Evolutionary conservation across 306 rosid genomes (phyloP).

Genomic region (Dryas octopetala): DNA sequence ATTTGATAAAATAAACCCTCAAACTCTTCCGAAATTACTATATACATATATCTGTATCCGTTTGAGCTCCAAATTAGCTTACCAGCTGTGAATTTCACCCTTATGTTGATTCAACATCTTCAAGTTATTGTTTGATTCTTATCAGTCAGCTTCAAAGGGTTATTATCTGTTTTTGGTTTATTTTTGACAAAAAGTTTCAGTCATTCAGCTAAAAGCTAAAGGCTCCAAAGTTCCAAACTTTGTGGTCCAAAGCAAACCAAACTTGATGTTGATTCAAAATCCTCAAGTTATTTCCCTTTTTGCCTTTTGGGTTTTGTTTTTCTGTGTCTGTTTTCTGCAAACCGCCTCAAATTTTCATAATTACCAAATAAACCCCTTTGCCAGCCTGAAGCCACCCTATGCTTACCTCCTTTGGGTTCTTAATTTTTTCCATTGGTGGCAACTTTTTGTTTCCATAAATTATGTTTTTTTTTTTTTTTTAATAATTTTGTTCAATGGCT

Average conservation of each 20-base stretch:
- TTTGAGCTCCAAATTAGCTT: background rate
- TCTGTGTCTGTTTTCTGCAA: background rate
- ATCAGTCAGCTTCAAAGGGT: background rate
- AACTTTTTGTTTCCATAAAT: background rate
- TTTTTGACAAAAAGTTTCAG: background rate
- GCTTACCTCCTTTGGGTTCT: background rate
- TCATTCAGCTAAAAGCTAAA: background rate
- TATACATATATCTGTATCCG: too few species aligned
- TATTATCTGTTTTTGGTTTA: background rate
- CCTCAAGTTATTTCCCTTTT: background rate
- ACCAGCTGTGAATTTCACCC: background rate
- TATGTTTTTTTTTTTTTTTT: background rate
- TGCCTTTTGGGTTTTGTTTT: background rate
- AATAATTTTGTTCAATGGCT: background rate
- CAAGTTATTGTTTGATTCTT: background rate
- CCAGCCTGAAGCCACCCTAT: slow-evolving; percentile 1
- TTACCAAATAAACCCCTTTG: background rate
- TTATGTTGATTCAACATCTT: background rate
- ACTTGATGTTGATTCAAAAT: background rate
- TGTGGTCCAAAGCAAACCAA: slow-evolving; percentile 5
- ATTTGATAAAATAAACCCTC: background rate
- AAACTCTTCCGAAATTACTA: background rate
- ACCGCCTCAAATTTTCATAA: background rate
- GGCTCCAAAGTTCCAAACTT: background rate
- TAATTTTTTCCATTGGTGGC: background rate